A percentile compares a stretch with the other conserved stretches of the same genome.
Evolutionary conservation across 768 basidiomycete genomes (phyloP).

Genomic region (Lentinula lateritia): DNA sequence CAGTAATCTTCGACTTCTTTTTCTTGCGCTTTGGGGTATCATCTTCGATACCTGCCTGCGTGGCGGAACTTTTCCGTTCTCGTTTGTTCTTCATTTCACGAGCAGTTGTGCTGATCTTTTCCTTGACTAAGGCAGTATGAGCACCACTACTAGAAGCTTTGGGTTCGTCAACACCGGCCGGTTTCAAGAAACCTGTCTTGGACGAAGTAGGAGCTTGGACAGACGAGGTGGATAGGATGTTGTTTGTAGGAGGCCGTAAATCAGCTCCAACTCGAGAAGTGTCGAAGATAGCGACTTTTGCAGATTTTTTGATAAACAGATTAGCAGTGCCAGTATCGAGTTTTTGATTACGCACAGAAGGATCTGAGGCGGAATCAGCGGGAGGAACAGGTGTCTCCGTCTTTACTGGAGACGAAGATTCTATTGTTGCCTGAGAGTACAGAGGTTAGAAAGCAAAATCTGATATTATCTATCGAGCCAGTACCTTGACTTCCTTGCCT

Average conservation of each 20-base stretch:
- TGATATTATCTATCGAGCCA: background rate
- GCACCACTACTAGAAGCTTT: background rate
- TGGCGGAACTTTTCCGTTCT: background rate
- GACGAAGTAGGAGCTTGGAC: conserved; percentile 6
- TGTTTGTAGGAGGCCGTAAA: conserved; percentile 25
- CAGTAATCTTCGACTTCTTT: background rate
- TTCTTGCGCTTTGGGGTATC: background rate
- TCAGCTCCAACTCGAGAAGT: conserved; percentile 44
- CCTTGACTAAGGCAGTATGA: background rate
- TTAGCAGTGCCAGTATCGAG: background rate
- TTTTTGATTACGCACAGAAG: background rate
- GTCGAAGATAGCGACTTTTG: conserved; percentile 41
- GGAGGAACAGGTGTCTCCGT: background rate
- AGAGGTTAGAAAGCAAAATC: background rate
- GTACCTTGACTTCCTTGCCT: conserved; percentile 35
- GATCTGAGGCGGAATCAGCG: background rate
- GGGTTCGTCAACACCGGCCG: conserved; percentile 51
- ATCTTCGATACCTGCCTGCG: background rate
- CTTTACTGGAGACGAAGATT: background rate
- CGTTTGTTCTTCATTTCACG: conserved; percentile 5
- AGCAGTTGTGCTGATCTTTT: background rate
- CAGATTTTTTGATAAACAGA: conserved; percentile 18
- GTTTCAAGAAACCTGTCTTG: conserved; percentile 41
- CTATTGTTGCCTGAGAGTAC: background rate
- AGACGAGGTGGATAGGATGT: conserved; percentile 5